Evolutionary conservation across 2,329 filamentous ascomycete species (phyloP).

Genomic region (Whalleya microplaca): DNA sequence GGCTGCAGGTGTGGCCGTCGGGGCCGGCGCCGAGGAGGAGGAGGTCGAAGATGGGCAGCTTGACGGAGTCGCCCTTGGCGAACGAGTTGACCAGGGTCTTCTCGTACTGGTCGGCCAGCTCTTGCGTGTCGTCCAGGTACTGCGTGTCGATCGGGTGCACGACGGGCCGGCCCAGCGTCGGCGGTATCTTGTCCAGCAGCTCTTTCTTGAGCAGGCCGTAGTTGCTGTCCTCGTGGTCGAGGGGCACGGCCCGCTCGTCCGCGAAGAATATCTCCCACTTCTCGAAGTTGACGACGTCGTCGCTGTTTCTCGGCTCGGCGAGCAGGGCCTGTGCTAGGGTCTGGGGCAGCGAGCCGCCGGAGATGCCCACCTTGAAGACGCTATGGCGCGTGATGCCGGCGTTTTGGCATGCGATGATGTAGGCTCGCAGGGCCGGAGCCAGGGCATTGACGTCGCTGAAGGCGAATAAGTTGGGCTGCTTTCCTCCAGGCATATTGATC

Average conservation of each 20-base stretch:
- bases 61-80: constrained; percentile 90
- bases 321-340: constrained; percentile 86
- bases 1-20: constrained; percentile 94
- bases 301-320: constrained; percentile 48
- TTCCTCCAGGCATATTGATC: constrained; percentile 54
- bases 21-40: constrained; percentile 92
- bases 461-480: constrained; percentile 75
- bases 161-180: constrained; percentile 64
- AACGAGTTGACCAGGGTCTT: constrained; percentile 83
- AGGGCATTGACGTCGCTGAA: constrained; percentile 73
- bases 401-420: constrained; percentile 81
- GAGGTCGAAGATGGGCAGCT: constrained; percentile 92
- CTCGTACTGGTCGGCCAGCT: constrained; percentile 93
- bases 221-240: constrained; percentile 93
- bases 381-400: constrained; percentile 78
- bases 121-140: constrained; percentile 76
- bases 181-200: constrained; percentile 84
- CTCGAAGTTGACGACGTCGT: constrained; percentile 73
- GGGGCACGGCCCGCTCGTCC: constrained; percentile 92
- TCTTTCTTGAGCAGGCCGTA: constrained; percentile 86
- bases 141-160: constrained; percentile 77
- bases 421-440: constrained; percentile 76
- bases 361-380: constrained; percentile 89
- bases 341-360: constrained; percentile 89
- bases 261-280: constrained; percentile 99